Percentiles rank a stretch among this genome's conserved stretches.
Evolutionary conservation across 148 eudicot genomes (phyloP).

Genomic region (Hydrangea macrophylla): DNA sequence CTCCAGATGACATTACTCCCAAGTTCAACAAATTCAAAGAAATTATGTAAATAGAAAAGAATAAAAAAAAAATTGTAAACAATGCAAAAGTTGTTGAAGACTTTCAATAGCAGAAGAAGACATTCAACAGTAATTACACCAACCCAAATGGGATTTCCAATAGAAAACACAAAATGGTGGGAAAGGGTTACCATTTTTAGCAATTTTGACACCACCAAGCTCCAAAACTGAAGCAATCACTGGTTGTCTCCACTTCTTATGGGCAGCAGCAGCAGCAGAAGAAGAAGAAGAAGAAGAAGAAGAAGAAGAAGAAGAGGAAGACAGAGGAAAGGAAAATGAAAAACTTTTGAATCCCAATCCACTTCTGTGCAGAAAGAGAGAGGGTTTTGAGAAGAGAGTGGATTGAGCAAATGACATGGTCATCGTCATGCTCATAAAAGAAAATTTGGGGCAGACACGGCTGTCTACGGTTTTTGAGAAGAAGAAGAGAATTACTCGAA

Average conservation of each 20-base stretch:
- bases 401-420: conserved; percentile 36
- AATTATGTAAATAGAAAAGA: too few species aligned
- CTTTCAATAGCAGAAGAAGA: too few species aligned
- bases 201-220: conserved; percentile 62
- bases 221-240: conserved; percentile 50
- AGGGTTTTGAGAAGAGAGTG: conserved; percentile 38
- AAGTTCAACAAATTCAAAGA: too few species aligned
- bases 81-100: too few species aligned
- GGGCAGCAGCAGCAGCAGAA: conserved; percentile 17
- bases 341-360: conserved; percentile 21
- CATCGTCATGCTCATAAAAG: conserved; percentile 25
- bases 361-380: conserved; percentile 21
- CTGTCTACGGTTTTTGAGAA: too few species aligned
- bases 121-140: too few species aligned
- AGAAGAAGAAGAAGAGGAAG: too few species aligned
- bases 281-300: conserved; percentile 27
- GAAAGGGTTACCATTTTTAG: conserved; percentile 57
- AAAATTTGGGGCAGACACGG: too few species aligned
- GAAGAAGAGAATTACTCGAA: too few species aligned
- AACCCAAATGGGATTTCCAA: too few species aligned
- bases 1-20: too few species aligned
- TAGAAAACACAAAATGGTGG: neutral
- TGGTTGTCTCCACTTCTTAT: conserved; percentile 41
- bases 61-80: too few species aligned
- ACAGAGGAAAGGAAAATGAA: conserved; percentile 24